Percentiles rank a stretch among this genome's conserved stretches.
These are phyloP conservation scores for Suillus plorans DNA, from an alignment of 768 basidiomycete species.

Conservation along the genomic window DNA sequence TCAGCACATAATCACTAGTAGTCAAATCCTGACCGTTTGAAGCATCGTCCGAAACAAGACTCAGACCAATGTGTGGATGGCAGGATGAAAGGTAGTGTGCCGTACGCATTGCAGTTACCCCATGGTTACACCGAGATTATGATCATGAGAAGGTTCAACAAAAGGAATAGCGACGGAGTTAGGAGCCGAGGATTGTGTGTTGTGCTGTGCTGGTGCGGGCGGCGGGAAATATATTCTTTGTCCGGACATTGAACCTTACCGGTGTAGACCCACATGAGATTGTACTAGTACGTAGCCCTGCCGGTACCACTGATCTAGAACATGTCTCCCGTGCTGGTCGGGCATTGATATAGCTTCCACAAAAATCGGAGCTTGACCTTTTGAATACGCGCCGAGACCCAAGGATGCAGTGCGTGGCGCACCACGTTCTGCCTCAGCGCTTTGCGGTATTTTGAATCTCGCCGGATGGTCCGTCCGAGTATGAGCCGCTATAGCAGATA, in stretches of 20 bases:
- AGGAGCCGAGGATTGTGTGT: not conserved
- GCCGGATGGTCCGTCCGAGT: constrained; percentile 2
- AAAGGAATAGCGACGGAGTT: not conserved
- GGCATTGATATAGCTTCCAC: not conserved
- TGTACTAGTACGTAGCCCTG: not conserved
- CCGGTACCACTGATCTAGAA: not conserved
- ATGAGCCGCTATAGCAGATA: not conserved
- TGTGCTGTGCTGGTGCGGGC: not conserved
- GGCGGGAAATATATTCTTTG: not conserved
- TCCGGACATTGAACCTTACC: not conserved
- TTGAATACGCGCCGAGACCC: not conserved
- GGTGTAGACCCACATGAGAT: not conserved
- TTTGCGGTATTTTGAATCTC: not conserved
- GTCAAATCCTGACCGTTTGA: not conserved
- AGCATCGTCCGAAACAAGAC: not conserved
- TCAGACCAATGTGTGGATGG: not conserved
- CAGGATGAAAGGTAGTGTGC: not conserved
- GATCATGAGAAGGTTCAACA: not conserved
- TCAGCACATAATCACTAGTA: not conserved
- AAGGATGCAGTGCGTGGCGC: not conserved
- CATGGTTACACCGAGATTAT: constrained; percentile 1
- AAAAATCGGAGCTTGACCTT: not conserved
- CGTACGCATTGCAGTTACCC: not conserved
- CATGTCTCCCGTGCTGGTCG: not conserved
- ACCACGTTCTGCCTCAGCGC: not conserved